Evolutionary conservation across 1,139 yeast species (phyloP), one percentile per base, ranked within the genome.

Genomic region (Kurtzmaniella quercitrusa): DNA sequence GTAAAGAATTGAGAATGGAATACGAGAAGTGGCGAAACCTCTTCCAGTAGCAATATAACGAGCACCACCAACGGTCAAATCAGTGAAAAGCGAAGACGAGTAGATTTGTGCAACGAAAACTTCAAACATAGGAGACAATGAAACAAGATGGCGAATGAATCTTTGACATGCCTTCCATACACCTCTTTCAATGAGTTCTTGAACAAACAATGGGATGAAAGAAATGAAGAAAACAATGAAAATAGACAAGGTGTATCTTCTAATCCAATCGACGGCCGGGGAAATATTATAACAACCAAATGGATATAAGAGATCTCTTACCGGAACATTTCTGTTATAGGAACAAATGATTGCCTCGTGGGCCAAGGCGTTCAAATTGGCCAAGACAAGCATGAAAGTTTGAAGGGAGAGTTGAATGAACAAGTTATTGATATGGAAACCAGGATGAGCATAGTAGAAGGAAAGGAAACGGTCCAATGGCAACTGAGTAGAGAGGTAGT

Each of bases 41-140:
- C 98, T 89, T 70, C 98, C 98, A 46, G 98, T 93, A 47, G 98
- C 90, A 64, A 93, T 93, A 75, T 93, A 93, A 70, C 98, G 87
- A 53, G 98, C 99, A 76, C 99, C 99, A 74, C 99, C 99, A 63
- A 91, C 93, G 49, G 96, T 81, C 73, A 93, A 77, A 75, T 93
- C 98, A 58, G 91, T 87, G 59, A 85, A 73, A 62, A 93, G 74
- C 25, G 98, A 87, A 52, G 94, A 81, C 45, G 98, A 90, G 65
- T 93, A 93, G 56, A 94, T 91, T 75, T 94, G 99, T 64, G 97
- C 96, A 58, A 90, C 96, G 68, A 93, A 93, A 57, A 93, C 98
- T 77, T 93, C 99, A 63, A 93, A 93, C 81, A 93, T 77, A 58
- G 98, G 98, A 38, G 98, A 90, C 59, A 93, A 71, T 2, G 98